Evolutionary conservation across 2,329 filamentous ascomycete genomes (phyloP).

Genomic region (Laburnicola sp.): DNA sequence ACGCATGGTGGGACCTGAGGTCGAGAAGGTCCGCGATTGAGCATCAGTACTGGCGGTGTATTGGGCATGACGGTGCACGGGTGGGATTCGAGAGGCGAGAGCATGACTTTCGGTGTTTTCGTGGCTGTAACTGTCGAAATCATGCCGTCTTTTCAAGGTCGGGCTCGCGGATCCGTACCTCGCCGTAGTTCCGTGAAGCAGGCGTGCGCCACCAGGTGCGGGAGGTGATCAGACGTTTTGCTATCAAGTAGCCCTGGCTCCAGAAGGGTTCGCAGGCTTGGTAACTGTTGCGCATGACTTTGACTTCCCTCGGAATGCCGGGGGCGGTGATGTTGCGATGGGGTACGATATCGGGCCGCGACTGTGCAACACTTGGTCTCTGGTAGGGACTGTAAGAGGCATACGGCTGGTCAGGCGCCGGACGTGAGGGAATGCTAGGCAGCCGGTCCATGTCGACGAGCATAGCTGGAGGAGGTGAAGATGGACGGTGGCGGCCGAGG

Average conservation of each 20-base stretch:
- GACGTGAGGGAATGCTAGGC: constrained; percentile 82
- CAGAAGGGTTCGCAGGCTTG: constrained; percentile 44
- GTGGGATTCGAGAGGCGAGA: constrained; percentile 33
- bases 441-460: constrained; percentile 78
- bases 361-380: constrained; percentile 28
- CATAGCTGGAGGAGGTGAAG: constrained; percentile 33
- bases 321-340: constrained; percentile 31
- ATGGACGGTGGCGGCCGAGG: constrained; percentile 31
- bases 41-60: constrained; percentile 22
- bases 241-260: constrained; percentile 42
- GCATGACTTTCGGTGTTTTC: constrained; percentile 32
- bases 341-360: constrained; percentile 31
- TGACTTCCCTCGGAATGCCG: constrained; percentile 31
- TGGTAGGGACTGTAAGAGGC: constrained; percentile 35
- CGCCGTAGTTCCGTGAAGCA: constrained; percentile 22
- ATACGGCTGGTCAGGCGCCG: constrained; percentile 31
- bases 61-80: constrained; percentile 31
- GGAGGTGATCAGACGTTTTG: constrained; percentile 31
- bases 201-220: constrained; percentile 24
- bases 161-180: constrained; percentile 39
- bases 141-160: constrained; percentile 43
- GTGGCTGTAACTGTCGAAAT: constrained; percentile 36
- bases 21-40: constrained; percentile 29
- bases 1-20: constrained; percentile 27
- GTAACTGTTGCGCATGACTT: constrained; percentile 40